Evolutionary conservation across 148 eudicot genomes (phyloP), one percentile per base, ranked within the genome.

Genomic region (Rhododendron henanense): DNA sequence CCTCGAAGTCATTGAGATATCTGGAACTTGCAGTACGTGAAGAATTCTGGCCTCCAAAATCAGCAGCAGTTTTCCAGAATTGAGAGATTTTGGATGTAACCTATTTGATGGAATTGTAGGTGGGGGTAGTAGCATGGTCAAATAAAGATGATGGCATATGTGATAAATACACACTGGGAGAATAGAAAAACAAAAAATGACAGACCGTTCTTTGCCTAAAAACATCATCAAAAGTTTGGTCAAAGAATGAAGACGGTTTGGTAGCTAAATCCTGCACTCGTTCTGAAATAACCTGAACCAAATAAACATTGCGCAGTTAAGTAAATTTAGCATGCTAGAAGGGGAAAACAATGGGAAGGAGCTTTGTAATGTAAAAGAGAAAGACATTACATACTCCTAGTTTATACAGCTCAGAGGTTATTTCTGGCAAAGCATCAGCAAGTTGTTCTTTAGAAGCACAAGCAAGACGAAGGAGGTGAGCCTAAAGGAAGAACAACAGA

Each of bases 401-500:
- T 85, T 86, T 91, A 85, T 85, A 83, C 44, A 97, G 90, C 92
- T 95, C 99, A 86, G 95, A 93, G 78, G 98, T 90, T 86, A 97
- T 90, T 80, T 94, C 96, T 77, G 92, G 96, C 92, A 97, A 94
- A 88, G 93, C 92, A 86, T 93, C 94, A 78, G 91, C 91, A 81
- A 97, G 93, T 21, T 95, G 94, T 47, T 95, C 95, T 85, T 94
- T 94, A 78, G 98, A 89, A 84, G 95, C 90, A 89, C 98, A 95
- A 84, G 98, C 98, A 90, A 95, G 84, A 73, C 98, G 99, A 90
- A 97, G 95, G 89, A 97, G 96, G 88, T 97, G 99, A 88, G 94
- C 99, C 99, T 97, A 89, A 3, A 87, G 19, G 85, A 83, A 79
- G 81, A 25, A 63, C 48, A 90, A 75, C 59, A 65, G 48, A 79